Evolutionary conservation across 1,284 basidiomycete genomes (phyloP).

Genomic region (Ganoderma leucocontextum): DNA sequence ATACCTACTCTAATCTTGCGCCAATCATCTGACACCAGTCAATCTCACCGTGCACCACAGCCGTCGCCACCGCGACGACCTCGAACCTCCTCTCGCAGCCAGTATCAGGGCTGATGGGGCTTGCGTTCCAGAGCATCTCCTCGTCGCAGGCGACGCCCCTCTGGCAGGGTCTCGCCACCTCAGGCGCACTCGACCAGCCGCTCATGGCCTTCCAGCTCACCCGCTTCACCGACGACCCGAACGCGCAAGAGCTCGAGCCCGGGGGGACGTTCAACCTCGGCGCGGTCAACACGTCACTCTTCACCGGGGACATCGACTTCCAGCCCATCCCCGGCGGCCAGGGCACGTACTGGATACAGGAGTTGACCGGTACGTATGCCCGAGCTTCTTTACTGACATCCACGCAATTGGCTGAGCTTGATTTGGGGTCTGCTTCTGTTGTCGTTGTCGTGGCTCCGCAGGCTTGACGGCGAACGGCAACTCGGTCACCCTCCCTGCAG

Average conservation of each 20-base stretch:
- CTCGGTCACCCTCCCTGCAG: slow-evolving; percentile 55
- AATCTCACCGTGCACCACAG: slow-evolving; percentile 20
- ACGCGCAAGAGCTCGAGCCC: slow-evolving; percentile 58
- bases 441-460: slow-evolving; percentile 32
- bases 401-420: background rate
- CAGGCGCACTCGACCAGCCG: slow-evolving; percentile 64
- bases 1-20: slow-evolving; percentile 19
- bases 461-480: slow-evolving; percentile 66
- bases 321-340: slow-evolving; percentile 60
- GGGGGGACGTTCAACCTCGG: slow-evolving; percentile 88
- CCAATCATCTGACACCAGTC: slow-evolving; percentile 2
- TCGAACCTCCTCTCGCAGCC: slow-evolving; percentile 38
- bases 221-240: slow-evolving; percentile 67
- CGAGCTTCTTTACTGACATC: no score
- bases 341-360: slow-evolving; percentile 47
- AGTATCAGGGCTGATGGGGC: slow-evolving; percentile 48
- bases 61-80: slow-evolving; percentile 40
- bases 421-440: no score
- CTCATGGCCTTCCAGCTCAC: slow-evolving; percentile 86
- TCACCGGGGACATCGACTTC: slow-evolving; percentile 84
- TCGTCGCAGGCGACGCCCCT: slow-evolving; percentile 51
- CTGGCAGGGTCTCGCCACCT: slow-evolving; percentile 69
- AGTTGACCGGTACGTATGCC: slow-evolving; percentile 35
- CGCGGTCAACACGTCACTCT: slow-evolving; percentile 70
- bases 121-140: slow-evolving; percentile 48